Evolutionary conservation across 1,284 basidiomycete genomes (phyloP).

Genomic region (Heterobasidion irregulare): DNA sequence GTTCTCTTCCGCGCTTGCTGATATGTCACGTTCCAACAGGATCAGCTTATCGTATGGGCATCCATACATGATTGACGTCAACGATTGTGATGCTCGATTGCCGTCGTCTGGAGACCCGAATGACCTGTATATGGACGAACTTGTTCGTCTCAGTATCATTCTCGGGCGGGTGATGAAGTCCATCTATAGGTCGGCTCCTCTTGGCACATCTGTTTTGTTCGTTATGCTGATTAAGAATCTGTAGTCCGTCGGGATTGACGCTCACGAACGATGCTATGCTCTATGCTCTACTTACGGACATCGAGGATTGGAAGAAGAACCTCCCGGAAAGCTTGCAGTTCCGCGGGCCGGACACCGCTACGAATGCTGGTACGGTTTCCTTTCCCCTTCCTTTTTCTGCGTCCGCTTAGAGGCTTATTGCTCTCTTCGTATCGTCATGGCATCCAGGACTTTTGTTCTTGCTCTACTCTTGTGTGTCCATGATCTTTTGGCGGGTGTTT

Average conservation of each 20-base stretch:
- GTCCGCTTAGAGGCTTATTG: not conserved
- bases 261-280: constrained; percentile 76
- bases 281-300: constrained; percentile 58
- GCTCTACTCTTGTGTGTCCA: constrained; percentile 79
- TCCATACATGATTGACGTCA: constrained; percentile 87
- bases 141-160: constrained; percentile 81
- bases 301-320: constrained; percentile 70
- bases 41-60: constrained; percentile 75
- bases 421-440: not conserved
- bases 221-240: not conserved
- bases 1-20: too few species aligned
- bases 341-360: constrained; percentile 54
- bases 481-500: constrained; percentile 92
- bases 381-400: not conserved
- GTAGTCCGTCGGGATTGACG: constrained; percentile 78
- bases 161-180: constrained; percentile 84
- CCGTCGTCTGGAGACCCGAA: constrained; percentile 71
- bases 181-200: constrained; percentile 64
- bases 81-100: constrained; percentile 87
- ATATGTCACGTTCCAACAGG: constrained; percentile 28
- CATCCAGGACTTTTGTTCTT: constrained; percentile 73
- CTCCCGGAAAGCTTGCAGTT: constrained; percentile 74
- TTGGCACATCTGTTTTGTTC: not conserved
- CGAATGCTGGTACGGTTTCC: constrained; percentile 48
- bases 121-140: constrained; percentile 75